These are phyloP conservation scores for Aristolochia californica DNA, from an alignment of 164 flowering plant species.

Conservation along the genomic window DNA sequence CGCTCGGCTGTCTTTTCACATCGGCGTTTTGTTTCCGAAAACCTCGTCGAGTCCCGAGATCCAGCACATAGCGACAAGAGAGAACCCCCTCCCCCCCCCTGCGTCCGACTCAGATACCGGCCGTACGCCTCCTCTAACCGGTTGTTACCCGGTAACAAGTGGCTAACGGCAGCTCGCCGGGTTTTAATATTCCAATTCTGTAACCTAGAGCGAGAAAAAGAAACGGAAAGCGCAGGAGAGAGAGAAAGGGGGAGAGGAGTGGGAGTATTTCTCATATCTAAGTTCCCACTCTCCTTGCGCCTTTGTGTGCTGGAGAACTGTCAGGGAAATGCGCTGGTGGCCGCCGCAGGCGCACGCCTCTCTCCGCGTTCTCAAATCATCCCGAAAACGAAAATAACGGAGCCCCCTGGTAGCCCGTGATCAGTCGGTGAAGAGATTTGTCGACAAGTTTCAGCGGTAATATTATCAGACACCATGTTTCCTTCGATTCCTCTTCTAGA, in stretches of 20 bases:
- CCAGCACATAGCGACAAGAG: not conserved
- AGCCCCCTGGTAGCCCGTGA: not conserved
- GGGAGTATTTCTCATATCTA: not conserved
- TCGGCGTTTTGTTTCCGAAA: constrained; percentile 2
- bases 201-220: not conserved
- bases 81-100: not conserved
- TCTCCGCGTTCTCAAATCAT: not conserved
- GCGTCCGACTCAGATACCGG: not conserved
- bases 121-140: not conserved
- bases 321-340: constrained; percentile 8
- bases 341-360: not conserved
- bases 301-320: not conserved
- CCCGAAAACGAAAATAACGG: not conserved
- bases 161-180: no score
- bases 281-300: not conserved
- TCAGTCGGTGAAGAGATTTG: not conserved
- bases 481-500: not conserved
- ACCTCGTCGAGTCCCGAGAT: not conserved
- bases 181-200: no score
- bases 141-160: no score
- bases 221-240: not conserved
- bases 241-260: not conserved
- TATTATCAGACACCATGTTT: not conserved
- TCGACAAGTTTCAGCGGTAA: not conserved
- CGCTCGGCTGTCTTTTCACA: constrained; percentile 4